Percentiles rank a stretch among this genome's conserved stretches.
Conservation (phyloP, 1,284 basidiomycete species). For the Irpex lacteus region DNA sequence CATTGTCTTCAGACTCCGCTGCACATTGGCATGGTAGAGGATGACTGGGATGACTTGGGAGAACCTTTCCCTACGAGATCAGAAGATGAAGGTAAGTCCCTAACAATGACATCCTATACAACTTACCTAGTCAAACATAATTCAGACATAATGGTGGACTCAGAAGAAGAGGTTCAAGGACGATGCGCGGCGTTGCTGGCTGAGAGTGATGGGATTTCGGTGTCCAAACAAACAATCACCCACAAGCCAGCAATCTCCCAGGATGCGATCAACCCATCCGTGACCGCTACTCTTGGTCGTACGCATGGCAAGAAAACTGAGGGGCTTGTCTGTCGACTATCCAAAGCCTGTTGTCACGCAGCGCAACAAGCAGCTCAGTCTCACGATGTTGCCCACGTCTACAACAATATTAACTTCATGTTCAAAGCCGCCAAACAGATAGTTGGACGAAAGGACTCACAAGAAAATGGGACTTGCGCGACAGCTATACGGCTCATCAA, state of each 20-base stretch:
- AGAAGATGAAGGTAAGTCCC: too few species aligned
- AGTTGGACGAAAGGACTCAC: slow-evolving; percentile 17
- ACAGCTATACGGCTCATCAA: slow-evolving; percentile 23
- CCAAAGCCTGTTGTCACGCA: neutral
- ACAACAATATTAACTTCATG: slow-evolving; percentile 20
- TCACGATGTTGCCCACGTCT: slow-evolving; percentile 22
- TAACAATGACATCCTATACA: too few species aligned
- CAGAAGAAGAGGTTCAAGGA: too few species aligned
- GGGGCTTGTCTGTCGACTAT: neutral
- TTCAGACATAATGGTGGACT: too few species aligned
- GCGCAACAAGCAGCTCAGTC: neutral
- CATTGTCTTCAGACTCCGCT: too few species aligned
- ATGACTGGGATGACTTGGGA: too few species aligned
- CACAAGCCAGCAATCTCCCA: neutral
- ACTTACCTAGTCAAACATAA: too few species aligned
- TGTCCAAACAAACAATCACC: too few species aligned
- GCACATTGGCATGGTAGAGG: too few species aligned
- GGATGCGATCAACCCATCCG: neutral
- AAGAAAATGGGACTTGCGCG: slow-evolving; percentile 29
- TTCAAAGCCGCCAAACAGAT: slow-evolving; percentile 5
- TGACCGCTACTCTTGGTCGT: neutral
- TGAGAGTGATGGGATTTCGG: too few species aligned
- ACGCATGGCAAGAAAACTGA: neutral
- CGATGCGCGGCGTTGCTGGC: too few species aligned
- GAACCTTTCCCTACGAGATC: too few species aligned